Base-by-base conservation (phyloP, 2,329 filamentous ascomycete genomes). In the Ophiocordyceps camponoti-saundersi region DNA sequence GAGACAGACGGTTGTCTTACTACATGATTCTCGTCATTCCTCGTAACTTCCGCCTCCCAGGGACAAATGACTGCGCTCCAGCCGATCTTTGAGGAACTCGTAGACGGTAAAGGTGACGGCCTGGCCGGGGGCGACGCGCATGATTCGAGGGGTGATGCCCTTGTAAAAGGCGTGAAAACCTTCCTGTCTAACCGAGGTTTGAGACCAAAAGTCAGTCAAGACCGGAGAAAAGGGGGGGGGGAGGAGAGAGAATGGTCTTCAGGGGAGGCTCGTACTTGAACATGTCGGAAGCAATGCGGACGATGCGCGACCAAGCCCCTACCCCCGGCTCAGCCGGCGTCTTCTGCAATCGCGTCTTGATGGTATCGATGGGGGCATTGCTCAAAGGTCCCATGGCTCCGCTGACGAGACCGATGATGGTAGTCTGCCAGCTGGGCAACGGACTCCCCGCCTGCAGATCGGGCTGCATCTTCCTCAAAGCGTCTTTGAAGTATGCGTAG, bases 301-400 rank as follows among this genome's bases (percentile, higher is more conserved):
- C 71, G 56, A 98, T 95, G 50, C 92, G 73, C 49, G 77, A 75
- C 55, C 93, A 65, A 13, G 92, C 90, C 44, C 80, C 85, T 59
- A 89, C 82, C 16, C 90, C 89, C 6, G 80, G 75, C 65, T 84
- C 75, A 3, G 85, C 88, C 0, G 87, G 86, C 46, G 80, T 92
- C 67, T 87, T 92, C 65, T 98, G 92, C 62, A 98, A 68, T 45
- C 92, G 73, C 41, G 92, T 98, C 79, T 98, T 98, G 71, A 98
- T 96, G 39, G 92, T 98, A 61, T 98, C 92, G 61, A 98, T 96
- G 21, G 92, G 92, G 26, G 93, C 92, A 61, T 98, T 98, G 56
- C 85, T 92, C 59, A 98, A 76, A 6, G 92, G 92, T 1, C 92
- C 92, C 77, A 98, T 93, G 51, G 92, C 92, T 55, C 92, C 92